Percentiles rank a stretch among this genome's conserved stretches.
These are phyloP conservation scores for Sclerotinia nivalis DNA, from an alignment of 2,329 filamentous ascomycete species.

Conservation along the genomic window DNA sequence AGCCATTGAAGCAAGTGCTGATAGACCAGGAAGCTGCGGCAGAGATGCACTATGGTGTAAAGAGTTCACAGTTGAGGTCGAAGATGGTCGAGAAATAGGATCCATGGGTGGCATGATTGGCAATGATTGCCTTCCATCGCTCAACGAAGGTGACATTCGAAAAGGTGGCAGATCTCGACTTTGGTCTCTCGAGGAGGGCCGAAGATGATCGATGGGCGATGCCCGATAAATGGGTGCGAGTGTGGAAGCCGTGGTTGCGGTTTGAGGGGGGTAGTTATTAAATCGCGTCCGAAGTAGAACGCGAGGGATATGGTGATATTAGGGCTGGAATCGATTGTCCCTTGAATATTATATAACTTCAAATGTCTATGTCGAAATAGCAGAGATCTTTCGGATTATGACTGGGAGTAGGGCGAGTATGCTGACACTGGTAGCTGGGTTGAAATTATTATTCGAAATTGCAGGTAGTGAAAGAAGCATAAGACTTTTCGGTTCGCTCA, in stretches of 20 bases:
- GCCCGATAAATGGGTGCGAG: conserved; percentile 58
- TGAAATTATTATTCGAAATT: conserved; percentile 17
- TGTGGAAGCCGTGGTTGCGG: conserved; percentile 55
- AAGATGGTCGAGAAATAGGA: conserved; percentile 54
- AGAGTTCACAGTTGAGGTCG: conserved; percentile 51
- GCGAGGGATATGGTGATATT: conserved; percentile 29
- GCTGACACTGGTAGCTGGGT: conserved; percentile 15
- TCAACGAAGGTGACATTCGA: conserved; percentile 47
- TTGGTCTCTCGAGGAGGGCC: conserved; percentile 51
- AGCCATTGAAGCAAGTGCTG: conserved; percentile 58
- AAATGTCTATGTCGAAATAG: conserved; percentile 29
- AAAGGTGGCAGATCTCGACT: conserved; percentile 49
- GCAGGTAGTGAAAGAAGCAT: conserved; percentile 20
- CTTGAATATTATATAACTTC: conserved; percentile 27
- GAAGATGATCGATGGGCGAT: conserved; percentile 54
- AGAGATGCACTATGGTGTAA: conserved; percentile 46
- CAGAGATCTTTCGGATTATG: conserved; percentile 27
- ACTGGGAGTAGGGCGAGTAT: conserved; percentile 24
- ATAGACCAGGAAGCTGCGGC: conserved; percentile 55
- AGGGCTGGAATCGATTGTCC: conserved; percentile 10
- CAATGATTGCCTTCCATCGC: conserved; percentile 50
- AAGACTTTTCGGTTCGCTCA: conserved; percentile 27
- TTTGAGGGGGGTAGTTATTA: conserved; percentile 37
- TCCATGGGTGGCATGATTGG: conserved; percentile 47
- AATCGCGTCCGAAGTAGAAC: conserved; percentile 37